Percentiles rank a stretch among this genome's conserved stretches.
Conservation (phyloP, 1,139 yeast genomes). For the Yamadazyma taylorii region DNA sequence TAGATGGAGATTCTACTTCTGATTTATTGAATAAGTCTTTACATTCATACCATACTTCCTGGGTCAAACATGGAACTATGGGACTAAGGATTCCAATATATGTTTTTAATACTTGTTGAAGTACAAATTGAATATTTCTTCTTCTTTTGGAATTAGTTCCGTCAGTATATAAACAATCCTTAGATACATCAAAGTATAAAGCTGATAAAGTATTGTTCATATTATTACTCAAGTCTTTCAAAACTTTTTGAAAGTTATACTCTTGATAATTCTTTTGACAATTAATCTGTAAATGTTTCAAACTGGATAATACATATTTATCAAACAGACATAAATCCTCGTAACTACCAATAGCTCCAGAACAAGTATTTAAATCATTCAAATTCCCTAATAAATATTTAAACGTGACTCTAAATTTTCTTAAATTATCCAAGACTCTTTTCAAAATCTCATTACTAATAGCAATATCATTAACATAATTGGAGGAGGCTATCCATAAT, state of each 20-base stretch:
- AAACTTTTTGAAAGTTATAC: constrained; percentile 67
- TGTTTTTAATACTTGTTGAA: constrained; percentile 58
- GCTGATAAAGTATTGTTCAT: constrained; percentile 78
- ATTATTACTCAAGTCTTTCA: constrained; percentile 65
- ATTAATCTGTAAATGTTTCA: constrained; percentile 47
- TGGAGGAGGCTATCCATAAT: constrained; percentile 87
- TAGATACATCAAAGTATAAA: constrained; percentile 80
- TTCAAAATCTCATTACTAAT: constrained; percentile 71
- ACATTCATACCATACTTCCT: constrained; percentile 78
- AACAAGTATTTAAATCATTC: constrained; percentile 31
- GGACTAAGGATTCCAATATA: constrained; percentile 75
- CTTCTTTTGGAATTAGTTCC: constrained; percentile 48
- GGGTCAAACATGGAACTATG: constrained; percentile 76
- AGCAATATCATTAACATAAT: constrained; percentile 77
- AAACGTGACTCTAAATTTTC: constrained; percentile 80
- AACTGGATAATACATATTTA: constrained; percentile 56
- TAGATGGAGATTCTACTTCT: constrained; percentile 51
- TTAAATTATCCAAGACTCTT: constrained; percentile 76
- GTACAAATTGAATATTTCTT: constrained; percentile 68
- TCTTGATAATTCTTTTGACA: constrained; percentile 49
- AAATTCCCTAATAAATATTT: constrained; percentile 80
- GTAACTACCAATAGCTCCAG: constrained; percentile 31
- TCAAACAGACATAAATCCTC: constrained; percentile 58
- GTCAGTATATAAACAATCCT: constrained; percentile 84
- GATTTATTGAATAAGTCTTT: constrained; percentile 30